A percentile compares a stretch with the other conserved stretches of the same genome.
Evolutionary conservation across 306 rosid genomes (phyloP).

Genomic region (Clitoria ternatea): DNA sequence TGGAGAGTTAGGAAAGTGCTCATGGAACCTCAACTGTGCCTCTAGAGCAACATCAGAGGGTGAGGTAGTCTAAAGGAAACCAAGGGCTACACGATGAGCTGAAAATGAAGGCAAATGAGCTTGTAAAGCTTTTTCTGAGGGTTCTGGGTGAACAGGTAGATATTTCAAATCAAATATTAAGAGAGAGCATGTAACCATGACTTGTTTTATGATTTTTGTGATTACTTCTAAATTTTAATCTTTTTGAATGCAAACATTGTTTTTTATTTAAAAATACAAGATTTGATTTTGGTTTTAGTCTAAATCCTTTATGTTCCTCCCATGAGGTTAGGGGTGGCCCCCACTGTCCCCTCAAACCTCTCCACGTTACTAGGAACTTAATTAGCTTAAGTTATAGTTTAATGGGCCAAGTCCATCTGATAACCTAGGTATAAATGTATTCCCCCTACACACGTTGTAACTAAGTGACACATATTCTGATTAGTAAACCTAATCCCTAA

Average conservation of each 20-base stretch:
- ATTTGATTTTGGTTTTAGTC: constrained; percentile 17
- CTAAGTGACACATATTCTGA: too few species aligned
- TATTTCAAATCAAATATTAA: constrained; percentile 61
- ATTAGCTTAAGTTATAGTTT: too few species aligned
- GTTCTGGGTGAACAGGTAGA: constrained; percentile 77
- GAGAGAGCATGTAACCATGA: constrained; percentile 67
- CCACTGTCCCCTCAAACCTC: too few species aligned
- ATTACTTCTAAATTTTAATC: constrained; percentile 18
- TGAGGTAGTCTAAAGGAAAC: constrained; percentile 78
- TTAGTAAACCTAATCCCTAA: too few species aligned
- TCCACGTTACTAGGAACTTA: too few species aligned
- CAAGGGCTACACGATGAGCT: constrained; percentile 92
- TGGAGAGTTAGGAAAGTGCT: constrained; percentile 41
- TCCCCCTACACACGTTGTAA: too few species aligned
- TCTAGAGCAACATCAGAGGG: constrained; percentile 68
- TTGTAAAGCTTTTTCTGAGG: constrained; percentile 91
- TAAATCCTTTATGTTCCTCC: too few species aligned
- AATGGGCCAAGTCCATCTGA: too few species aligned
- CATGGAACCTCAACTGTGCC: constrained; percentile 27
- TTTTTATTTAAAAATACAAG: constrained; percentile 11
- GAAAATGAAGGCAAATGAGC: constrained; percentile 92
- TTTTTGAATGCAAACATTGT: constrained; percentile 1
- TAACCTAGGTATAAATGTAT: too few species aligned
- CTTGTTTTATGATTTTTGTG: constrained; percentile 23
- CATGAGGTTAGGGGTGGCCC: too few species aligned